Base-by-base conservation (phyloP, 2,329 filamentous ascomycete genomes). In the Penicillium rolfsii region DNA sequence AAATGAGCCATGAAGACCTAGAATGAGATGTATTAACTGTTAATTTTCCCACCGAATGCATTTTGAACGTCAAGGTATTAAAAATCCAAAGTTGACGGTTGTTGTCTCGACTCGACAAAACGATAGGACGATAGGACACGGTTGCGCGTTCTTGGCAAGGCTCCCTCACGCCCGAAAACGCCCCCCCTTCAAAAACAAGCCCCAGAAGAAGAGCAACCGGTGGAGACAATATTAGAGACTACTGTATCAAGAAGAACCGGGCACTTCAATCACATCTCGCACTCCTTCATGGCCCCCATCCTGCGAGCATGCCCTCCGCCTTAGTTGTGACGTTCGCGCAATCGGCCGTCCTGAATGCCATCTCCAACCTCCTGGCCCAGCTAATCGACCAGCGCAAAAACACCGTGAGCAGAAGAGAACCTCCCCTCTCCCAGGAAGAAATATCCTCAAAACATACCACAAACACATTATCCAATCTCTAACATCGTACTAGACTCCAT, bases 401-500 rank as follows among this genome's bases (percentile, higher is more conserved):
- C 55, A 63, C 71, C 52, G 75, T 77, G 74, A 38, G 38, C 35
- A 55, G 35, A 28, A 40, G 22, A 41, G 35, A 24, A 40, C 19
- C 19, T n/a, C 36, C 14, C 46, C 30, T 16, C 19, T 22, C 19
- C 12, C 9, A 38, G 26, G 8, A 24, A 35, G 8, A 16, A 22
- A 22, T 22, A 22, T 22, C 11, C 33, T 9, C 19, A 35, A 52
- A 38, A 41, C 11, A 41, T 0, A 41, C 6, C 3, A 49, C 22
- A 5, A 2, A 45, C 33, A 8, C 12, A 59, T 5, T 5, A 36
- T 19, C 40, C 3, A 9, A 9, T 5, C 40, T 11, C 59, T 67
- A 63, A 67, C 50, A 35, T 28, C 5, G 1, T 22, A 48, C 14
- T 1, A 91, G 88, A 80, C 77, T 55, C 77, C 85, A 11, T 83